Base-by-base conservation (phyloP, 2,329 filamentous ascomycete genomes). In the Arthrobotrys megalospora region DNA sequence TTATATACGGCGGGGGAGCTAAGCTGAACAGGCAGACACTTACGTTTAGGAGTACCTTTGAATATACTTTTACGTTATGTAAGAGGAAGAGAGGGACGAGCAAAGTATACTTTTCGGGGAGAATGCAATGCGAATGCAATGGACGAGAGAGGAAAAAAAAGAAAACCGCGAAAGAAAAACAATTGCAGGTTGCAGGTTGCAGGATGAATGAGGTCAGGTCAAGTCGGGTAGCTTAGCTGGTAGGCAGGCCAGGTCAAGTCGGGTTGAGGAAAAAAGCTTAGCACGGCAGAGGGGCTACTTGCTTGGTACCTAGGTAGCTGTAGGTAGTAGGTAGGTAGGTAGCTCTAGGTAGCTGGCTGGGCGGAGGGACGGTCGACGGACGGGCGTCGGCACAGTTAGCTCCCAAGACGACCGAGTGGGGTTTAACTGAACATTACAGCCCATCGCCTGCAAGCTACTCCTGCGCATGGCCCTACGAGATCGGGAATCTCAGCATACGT, bases 401-500 rank as follows among this genome's bases (percentile, higher is more conserved):
- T 55, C 28, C 50, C 69, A 65, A 73, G 69, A 24, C 24, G 41
- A 14, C 36, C 34, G 11, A 50, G 69, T 60, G 69, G 69, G 69
- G 70, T 60, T 16, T n/a, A 8, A 1, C 52, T 38, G 28, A 11
- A 19, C 8, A 16, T 3, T 28, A 19, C 2, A 11, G 7, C 38
- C 12, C 50, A 28, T 72, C 75, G 75, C 67, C 66, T 72, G 62
- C 55, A 67, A 43, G 43, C 50, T 72, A 72, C 75, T 53, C 48
- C 28, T 50, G 50, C 75, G 75, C 62, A 63, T 78, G 43, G 75
- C 53, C 67, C 64, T 78, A 72, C 75, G 75, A 38, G 47, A 72
- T 78, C 75, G 75, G 75, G 75, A 66, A 78, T 34, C 73, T 38
- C 55, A 55, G 71, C 64, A 36, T 66, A 62, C 71, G 64, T 76